Conservation (phyloP, 2,329 filamentous ascomycete genomes). For the Mollisiaceae sp. region DNA sequence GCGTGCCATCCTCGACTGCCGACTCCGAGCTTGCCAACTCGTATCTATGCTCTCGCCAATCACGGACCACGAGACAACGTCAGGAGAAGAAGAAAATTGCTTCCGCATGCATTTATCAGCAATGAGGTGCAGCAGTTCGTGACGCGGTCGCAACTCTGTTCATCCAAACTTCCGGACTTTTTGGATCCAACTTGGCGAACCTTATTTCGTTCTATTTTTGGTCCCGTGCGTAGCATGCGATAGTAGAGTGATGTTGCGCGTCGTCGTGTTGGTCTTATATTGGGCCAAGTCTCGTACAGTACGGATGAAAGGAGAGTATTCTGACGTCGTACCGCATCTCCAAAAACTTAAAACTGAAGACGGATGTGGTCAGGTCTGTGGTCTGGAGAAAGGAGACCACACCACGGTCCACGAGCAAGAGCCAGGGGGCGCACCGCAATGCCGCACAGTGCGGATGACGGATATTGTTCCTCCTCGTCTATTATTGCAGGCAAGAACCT, state of each 20-base stretch:
- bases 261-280: slow-evolving; percentile 1
- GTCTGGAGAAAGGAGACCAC: not conserved
- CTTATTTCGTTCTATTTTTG: not conserved
- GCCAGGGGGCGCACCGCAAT: not conserved
- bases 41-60: not conserved
- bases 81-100: not conserved
- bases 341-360: not conserved
- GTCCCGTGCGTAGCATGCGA: not conserved
- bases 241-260: not conserved
- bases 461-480: not conserved
- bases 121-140: not conserved
- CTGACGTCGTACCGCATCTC: not conserved
- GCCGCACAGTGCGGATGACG: slow-evolving; percentile 1
- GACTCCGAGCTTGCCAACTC: not conserved
- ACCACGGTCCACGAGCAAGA: not conserved
- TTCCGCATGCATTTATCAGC: slow-evolving; percentile 2
- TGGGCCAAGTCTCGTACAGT: not conserved
- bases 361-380: not conserved
- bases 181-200: not conserved
- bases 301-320: slow-evolving; percentile 6
- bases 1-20: not conserved
- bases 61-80: not conserved
- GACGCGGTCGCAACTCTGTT: not conserved
- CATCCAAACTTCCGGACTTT: not conserved
- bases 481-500: not conserved